Evolutionary conservation across 2,329 filamentous ascomycete genomes (phyloP), one percentile per base, ranked within the genome.

Genomic region (Talaromyces funiculosus): DNA sequence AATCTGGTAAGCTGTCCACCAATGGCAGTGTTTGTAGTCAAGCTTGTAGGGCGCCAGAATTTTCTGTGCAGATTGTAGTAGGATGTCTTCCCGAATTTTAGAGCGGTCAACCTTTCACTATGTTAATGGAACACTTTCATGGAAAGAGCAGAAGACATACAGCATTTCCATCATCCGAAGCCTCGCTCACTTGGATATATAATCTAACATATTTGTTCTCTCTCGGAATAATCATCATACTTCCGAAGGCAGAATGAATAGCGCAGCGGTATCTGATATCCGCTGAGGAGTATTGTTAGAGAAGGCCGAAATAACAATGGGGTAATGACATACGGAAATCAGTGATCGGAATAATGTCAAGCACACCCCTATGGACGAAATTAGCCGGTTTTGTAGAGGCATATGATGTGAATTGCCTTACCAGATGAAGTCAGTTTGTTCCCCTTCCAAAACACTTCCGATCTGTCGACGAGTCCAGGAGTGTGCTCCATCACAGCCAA

Each of bases 1-100:
- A 53, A 90, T 87, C 64, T 88, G 82, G 65, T 88, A 88, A 0
- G 83, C 85, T 0, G 82, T 85, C 82, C 84, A 88, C 84, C 86
- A 89, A 65, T 87, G 82, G 61, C 84, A 84, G 62, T 88, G 82
- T 37, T 81, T 73, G 65, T 88, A 89, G 0, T 81, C 79, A 2
- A 92, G 73, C 31, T 78, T 86, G 69, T 90, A 92, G 0, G 89
- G 89, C 0, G 76, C 74, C 22, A 92, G 76, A 53, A 88, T 90
- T 59, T 77, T 81, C 67, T 86, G 82, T 0, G 87, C 88, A 0
- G 83, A 79, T 51, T 80, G 75, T 53, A 63, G 35, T 2, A 37
- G 14, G 35, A 37, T 37, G 16, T 37, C 35, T 37, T 12, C 12
- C 16, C 12, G 14, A 37, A 37, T 37, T 14, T 14, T 16, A 1